phyloP scores from a whole-genome alignment of 352 stramenopile genomes.

The Pythium brachiatum region DNA sequence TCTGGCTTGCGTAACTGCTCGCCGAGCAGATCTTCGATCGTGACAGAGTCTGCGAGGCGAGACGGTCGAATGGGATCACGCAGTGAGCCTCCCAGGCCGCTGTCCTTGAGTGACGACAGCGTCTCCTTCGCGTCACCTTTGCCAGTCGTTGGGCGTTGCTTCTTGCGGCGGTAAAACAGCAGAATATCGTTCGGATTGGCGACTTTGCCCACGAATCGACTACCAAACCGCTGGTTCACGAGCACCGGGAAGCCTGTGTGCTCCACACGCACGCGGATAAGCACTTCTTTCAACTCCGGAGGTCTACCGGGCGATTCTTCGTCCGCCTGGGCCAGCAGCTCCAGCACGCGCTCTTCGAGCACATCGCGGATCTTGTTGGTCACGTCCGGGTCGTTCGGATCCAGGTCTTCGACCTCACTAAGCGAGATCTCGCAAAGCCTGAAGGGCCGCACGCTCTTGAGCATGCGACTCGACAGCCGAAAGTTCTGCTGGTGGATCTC shows the following conservation, averaged over 20 bases:
- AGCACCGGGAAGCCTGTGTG: constrained; percentile 87
- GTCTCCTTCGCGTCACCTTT: constrained; percentile 37
- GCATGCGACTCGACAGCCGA: constrained; percentile 72
- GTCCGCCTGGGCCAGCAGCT: constrained; percentile 65
- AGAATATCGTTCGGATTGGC: constrained; percentile 89
- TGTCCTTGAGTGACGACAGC: constrained; percentile 27
- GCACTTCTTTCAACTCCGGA: constrained; percentile 49
- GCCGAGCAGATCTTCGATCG: constrained; percentile 77
- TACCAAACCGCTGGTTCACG: constrained; percentile 87
- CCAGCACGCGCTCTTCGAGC: constrained; percentile 57
- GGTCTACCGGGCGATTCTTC: constrained; percentile 31
- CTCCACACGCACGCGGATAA: constrained; percentile 86
- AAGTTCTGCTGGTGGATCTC: constrained; percentile 91
- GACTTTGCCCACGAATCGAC: constrained; percentile 79
- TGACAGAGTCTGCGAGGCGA: constrained; percentile 53
- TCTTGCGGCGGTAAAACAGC: constrained; percentile 76
- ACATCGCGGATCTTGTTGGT: constrained; percentile 66
- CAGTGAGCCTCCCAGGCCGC: constrained; percentile 18
- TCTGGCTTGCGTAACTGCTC: constrained; percentile 63
- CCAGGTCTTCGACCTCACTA: constrained; percentile 81
- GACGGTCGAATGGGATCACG: constrained; percentile 53
- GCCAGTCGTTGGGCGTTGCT: constrained; percentile 38
- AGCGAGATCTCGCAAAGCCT: constrained; percentile 90
- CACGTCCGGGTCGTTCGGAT: constrained; percentile 90
- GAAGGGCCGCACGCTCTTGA: constrained; percentile 93